A percentile compares a stretch with the other conserved stretches of the same genome.
phyloP scores from a whole-genome alignment of 2,329 filamentous ascomycete genomes.

The Cordyceps pruinosa region DNA sequence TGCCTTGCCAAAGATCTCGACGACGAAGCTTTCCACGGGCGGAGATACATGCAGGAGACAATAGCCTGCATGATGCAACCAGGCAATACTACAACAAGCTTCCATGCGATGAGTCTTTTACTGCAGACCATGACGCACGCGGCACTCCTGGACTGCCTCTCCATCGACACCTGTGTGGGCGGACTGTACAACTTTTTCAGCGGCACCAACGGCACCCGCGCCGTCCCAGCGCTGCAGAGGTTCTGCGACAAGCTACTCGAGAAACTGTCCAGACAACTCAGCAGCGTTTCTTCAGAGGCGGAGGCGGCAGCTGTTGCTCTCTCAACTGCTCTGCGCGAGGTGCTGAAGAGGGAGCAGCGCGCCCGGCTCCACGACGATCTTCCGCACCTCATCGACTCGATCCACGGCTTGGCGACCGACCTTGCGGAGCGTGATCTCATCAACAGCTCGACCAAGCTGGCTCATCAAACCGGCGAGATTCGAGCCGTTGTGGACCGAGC shows the following conservation, averaged over 20 bases:
- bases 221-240: background rate
- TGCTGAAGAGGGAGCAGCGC: conserved; percentile 9
- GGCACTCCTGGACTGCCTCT: conserved; percentile 6
- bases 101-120: background rate
- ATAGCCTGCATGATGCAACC: background rate
- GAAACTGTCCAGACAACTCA: background rate
- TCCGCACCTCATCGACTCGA: conserved; percentile 1
- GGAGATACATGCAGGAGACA: background rate
- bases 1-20: conserved; percentile 2
- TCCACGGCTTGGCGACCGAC: background rate
- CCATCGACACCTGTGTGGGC: conserved; percentile 8
- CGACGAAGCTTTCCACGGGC: background rate
- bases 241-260: background rate
- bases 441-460: background rate
- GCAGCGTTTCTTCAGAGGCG: background rate
- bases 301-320: background rate
- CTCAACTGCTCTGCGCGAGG: conserved; percentile 6
- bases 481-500: conserved; percentile 3
- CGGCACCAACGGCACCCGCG: conserved; percentile 2
- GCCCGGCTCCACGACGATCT: conserved; percentile 1
- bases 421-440: background rate
- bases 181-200: conserved; percentile 8
- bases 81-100: background rate
- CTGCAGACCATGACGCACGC: conserved; percentile 8
- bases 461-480: conserved; percentile 2